Base-by-base conservation (phyloP, 2,329 filamentous ascomycete genomes). In the Cyanodermella asteris region DNA sequence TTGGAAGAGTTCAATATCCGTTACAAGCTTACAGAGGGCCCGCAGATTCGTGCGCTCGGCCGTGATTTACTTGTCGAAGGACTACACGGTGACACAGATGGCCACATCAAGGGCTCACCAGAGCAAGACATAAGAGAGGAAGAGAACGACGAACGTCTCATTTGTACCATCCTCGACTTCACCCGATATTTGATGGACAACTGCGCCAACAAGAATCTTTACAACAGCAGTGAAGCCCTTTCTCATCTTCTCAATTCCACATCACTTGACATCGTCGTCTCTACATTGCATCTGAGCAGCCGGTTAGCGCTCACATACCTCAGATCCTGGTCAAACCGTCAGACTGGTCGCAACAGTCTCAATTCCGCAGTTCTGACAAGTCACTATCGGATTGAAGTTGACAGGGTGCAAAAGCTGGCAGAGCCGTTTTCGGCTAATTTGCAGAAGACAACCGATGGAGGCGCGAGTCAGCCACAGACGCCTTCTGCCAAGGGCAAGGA, bases 181-280 rank as follows among this genome's bases (percentile, higher is more conserved):
- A 91, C 82, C 13, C 68, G 73, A 32, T 64, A 91, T 46, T 59
- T 97, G 16, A 55, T 94, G 25, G 80, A 94, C 45, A 87, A 91
- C 44, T 97, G 87, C 49, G 87, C 84, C 31, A 97, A 97, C 44
- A 64, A 90, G 37, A 93, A 82, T 52, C 71, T 97, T 39, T 97
- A 94, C 47, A 78, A 74, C 31, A 97, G 87, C 55, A 94, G 84
- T 45, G 62, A 72, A 36, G 77, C 90, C 39, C 56, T 97, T 32
- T 87, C 84, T 44, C 72, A 82, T 43, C 61, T 97, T 20, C 64
- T 97, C 30, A 78, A 93, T 47, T 84, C 76, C 22, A 84, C 78
- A 3, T 82, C 75, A 13, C 59, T 84, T 29, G 65, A 70, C 15
- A 61, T 97, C 24, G 59, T 97, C 27, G 69, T 75, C 41, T 64